phyloP scores from a whole-genome alignment of 225 moss, liverwort and hornwort species.

The Pseudoscleropodium purum region DNA sequence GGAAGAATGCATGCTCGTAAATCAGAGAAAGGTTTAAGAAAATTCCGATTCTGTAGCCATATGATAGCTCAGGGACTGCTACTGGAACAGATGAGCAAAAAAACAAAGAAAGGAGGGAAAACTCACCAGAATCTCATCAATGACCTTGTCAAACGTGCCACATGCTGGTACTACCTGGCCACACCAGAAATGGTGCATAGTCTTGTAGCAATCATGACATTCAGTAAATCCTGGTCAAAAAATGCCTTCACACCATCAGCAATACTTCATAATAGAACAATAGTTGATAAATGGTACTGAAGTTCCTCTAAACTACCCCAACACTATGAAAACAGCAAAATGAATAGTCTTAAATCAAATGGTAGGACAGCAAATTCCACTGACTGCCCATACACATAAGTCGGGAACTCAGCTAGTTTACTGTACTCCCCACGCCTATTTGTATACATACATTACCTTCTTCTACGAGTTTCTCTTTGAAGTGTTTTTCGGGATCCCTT shows the following conservation, averaged over 20 bases:
- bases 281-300: background rate
- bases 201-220: conserved; percentile 63
- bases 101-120: background rate
- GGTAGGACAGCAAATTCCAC: background rate
- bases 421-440: background rate
- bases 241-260: background rate
- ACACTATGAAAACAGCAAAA: background rate
- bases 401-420: background rate
- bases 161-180: conserved; percentile 89
- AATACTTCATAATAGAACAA: background rate
- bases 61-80: background rate
- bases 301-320: background rate
- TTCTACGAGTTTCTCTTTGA: conserved; percentile 41
- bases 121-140: conserved; percentile 88
- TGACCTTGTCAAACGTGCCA: conserved; percentile 93
- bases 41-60: background rate
- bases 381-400: background rate
- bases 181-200: conserved; percentile 89
- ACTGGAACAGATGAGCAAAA: background rate
- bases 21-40: background rate
- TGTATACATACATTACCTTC: conserved; percentile 30
- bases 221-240: conserved; percentile 46
- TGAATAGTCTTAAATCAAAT: background rate
- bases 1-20: background rate
- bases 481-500: conserved; percentile 68